These are phyloP conservation scores for Nyctanthes arbortristis DNA, from an alignment of 257 asterid species.

Conservation along the genomic window DNA sequence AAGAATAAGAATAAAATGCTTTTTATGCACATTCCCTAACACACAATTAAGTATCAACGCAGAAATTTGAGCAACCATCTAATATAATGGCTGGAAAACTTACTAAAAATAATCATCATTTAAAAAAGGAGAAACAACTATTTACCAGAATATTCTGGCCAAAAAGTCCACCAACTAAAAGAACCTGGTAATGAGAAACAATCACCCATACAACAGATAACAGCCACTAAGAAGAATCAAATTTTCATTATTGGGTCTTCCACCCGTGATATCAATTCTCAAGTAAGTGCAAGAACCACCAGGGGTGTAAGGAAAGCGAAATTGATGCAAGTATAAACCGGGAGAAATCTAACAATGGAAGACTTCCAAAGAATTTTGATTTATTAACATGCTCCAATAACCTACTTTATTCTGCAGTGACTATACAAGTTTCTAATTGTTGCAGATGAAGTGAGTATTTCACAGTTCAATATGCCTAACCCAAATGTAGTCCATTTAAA, in stretches of 20 bases:
- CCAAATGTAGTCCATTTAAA: neutral
- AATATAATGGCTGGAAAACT: neutral
- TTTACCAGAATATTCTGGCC: neutral
- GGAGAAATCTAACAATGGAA: neutral
- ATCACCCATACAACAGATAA: neutral
- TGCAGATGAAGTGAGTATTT: neutral
- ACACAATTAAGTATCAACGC: neutral
- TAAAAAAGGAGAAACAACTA: neutral
- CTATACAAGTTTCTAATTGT: neutral
- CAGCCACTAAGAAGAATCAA: neutral
- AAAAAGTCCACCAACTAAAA: neutral
- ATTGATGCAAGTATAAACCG: conserved; percentile 1
- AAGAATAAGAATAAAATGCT: neutral
- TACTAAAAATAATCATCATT: neutral
- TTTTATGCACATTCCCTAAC: neutral
- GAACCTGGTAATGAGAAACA: neutral
- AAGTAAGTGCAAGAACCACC: conserved; percentile 3
- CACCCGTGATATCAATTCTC: neutral
- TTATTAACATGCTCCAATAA: conserved; percentile 6
- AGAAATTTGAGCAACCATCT: neutral
- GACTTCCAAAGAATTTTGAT: neutral
- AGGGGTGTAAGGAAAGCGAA: neutral
- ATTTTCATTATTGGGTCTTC: neutral
- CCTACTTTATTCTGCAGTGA: neutral
- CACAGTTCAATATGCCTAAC: neutral